Evolutionary conservation across 2,329 filamentous ascomycete species (phyloP).

Genomic region (Talaromyces sp.): DNA sequence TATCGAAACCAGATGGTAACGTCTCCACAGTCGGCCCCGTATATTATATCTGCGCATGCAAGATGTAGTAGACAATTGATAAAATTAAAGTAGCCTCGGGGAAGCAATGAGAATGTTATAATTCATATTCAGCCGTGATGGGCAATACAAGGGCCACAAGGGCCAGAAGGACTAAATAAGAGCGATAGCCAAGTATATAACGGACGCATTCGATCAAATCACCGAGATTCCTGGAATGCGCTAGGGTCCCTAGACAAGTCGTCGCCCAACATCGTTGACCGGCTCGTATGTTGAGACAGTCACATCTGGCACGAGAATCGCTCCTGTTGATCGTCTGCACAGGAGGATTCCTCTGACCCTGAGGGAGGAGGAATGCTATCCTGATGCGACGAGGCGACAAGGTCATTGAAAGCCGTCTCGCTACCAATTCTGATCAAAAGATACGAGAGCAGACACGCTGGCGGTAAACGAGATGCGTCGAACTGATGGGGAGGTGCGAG

Average conservation of each 20-base stretch:
- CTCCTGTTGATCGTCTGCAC: constrained; percentile 3
- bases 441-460: constrained; percentile 29
- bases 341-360: constrained; percentile 25
- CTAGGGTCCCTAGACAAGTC: constrained; percentile 10
- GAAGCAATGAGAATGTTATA: constrained; percentile 47
- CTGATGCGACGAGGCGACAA: constrained; percentile 49
- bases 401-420: constrained; percentile 50
- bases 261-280: constrained; percentile 1
- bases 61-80: constrained; percentile 48
- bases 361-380: constrained; percentile 51
- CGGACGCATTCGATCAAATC: constrained; percentile 8
- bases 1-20: neutral
- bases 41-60: constrained; percentile 44
- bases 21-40: constrained; percentile 44
- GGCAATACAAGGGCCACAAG: constrained; percentile 37
- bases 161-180: constrained; percentile 25
- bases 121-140: constrained; percentile 44
- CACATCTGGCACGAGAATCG: neutral
- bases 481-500: constrained; percentile 31
- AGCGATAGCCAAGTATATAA: constrained; percentile 3
- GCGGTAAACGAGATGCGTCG: constrained; percentile 33
- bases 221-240: constrained; percentile 5
- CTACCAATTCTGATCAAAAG: constrained; percentile 49
- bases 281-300: neutral
- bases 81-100: constrained; percentile 41